A percentile compares a stretch with the other conserved stretches of the same genome.
These are phyloP conservation scores for Anthracocystis walkeri DNA, from an alignment of 1,284 basidiomycete genomes.

Conservation along the genomic window DNA sequence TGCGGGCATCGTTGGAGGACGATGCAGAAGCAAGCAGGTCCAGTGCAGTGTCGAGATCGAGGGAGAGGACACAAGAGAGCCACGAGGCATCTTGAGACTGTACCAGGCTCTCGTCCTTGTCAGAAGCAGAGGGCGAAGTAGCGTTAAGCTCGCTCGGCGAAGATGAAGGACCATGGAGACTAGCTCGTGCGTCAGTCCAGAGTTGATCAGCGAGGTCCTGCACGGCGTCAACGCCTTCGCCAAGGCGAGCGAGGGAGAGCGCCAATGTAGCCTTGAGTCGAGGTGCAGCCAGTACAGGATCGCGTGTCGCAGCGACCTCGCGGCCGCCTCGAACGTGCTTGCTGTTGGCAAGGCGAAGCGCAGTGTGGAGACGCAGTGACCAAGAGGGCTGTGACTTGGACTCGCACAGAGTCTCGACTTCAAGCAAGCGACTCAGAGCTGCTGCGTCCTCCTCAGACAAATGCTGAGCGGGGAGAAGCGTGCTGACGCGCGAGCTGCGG, in stretches of 20 bases:
- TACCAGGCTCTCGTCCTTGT: conserved; percentile 22
- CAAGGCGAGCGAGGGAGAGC: conserved; percentile 48
- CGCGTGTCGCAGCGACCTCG: conserved; percentile 4
- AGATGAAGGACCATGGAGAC: conserved; percentile 7
- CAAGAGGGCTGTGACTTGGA: conserved; percentile 42
- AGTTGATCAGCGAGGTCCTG: conserved; percentile 39
- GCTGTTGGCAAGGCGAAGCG: conserved; percentile 48
- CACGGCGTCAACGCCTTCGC: conserved; percentile 38
- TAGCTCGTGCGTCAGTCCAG: conserved; percentile 43
- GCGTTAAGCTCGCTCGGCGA: conserved; percentile 2
- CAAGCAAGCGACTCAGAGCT: conserved; percentile 42
- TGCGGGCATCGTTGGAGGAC: not conserved
- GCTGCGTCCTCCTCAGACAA: conserved; percentile 32
- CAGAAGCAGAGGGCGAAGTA: conserved; percentile 11
- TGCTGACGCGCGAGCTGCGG: conserved; percentile 9
- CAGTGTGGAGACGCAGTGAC: conserved; percentile 51
- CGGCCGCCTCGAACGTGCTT: conserved; percentile 15
- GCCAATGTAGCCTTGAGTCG: conserved; percentile 49
- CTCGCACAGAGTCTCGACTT: conserved; percentile 56
- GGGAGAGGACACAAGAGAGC: conserved; percentile 53
- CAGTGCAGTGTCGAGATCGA: conserved; percentile 50
- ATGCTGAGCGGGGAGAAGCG: conserved; percentile 16
- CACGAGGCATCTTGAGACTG: conserved; percentile 37
- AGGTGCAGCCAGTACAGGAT: conserved; percentile 24
- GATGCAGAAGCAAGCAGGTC: conserved; percentile 36